Evolutionary conservation across 139 green algal genomes (phyloP).

Genomic region (Mesotaenium endlicherianum): DNA sequence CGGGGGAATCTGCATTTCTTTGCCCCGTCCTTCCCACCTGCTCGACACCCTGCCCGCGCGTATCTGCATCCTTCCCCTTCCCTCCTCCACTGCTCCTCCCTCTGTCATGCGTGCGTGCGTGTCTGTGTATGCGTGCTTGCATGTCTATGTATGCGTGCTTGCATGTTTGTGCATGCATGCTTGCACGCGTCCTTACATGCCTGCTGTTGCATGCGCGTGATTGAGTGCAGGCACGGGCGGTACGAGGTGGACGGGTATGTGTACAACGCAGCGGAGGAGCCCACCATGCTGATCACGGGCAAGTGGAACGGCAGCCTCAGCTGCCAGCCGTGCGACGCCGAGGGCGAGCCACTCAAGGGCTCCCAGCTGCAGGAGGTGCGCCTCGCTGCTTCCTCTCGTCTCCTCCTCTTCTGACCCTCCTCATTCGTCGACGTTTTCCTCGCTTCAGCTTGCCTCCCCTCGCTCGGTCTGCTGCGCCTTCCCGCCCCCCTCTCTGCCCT

Average conservation of each 20-base stretch:
- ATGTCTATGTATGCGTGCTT: not conserved
- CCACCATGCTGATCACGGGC: conserved; percentile 69
- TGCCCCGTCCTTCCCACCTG: too few species aligned
- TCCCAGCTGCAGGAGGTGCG: conserved; percentile 16
- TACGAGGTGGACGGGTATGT: conserved; percentile 68
- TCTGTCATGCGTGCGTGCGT: not conserved
- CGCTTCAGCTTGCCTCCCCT: not conserved
- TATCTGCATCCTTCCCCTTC: too few species aligned
- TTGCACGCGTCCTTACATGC: not conserved
- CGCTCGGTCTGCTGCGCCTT: not conserved
- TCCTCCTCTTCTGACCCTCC: not conserved
- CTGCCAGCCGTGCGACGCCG: conserved; percentile 66
- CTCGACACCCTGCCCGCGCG: too few species aligned
- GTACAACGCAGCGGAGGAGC: conserved; percentile 64
- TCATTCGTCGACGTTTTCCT: not conserved
- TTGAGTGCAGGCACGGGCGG: conserved; percentile 14
- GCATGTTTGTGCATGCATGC: not conserved
- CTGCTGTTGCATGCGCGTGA: not conserved
- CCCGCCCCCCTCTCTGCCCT: too few species aligned
- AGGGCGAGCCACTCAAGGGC: conserved; percentile 64
- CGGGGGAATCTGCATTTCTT: too few species aligned
- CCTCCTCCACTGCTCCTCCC: too few species aligned
- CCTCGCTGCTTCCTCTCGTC: not conserved
- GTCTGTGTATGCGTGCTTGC: not conserved
- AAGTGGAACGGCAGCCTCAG: conserved; percentile 83